Percentiles rank a stretch among this genome's conserved stretches.
Conservation (phyloP, 1,139 yeast species). For the Geotrichum histeridarum region DNA sequence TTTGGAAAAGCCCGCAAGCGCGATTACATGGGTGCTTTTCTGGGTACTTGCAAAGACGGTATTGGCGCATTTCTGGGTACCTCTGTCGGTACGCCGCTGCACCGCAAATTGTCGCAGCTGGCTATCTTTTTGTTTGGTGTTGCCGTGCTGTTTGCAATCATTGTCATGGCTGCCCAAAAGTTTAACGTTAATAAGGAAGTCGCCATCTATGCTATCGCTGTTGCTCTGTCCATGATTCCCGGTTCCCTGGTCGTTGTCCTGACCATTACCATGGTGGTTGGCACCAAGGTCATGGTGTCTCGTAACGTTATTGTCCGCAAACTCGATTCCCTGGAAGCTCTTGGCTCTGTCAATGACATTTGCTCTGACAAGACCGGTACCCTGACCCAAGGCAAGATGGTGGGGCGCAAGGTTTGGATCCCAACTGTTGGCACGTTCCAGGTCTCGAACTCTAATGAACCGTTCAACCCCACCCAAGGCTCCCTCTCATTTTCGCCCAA, state of each 20-base stretch:
- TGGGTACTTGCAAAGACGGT: constrained; percentile 47
- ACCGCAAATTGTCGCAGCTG: constrained; percentile 59
- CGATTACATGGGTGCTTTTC: constrained; percentile 49
- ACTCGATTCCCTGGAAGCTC: constrained; percentile 61
- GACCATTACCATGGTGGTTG: constrained; percentile 82
- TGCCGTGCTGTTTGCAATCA: constrained; percentile 71
- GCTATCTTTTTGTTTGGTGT: constrained; percentile 64
- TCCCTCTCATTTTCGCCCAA: constrained; percentile 40
- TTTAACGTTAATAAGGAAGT: constrained; percentile 63
- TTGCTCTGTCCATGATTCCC: constrained; percentile 79
- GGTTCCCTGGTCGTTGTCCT: constrained; percentile 75
- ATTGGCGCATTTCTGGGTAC: constrained; percentile 69
- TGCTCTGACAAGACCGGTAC: constrained; percentile 86
- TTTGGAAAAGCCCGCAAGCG: constrained; percentile 39
- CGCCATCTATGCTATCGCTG: constrained; percentile 78
- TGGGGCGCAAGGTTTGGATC: constrained; percentile 66
- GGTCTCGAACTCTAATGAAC: constrained; percentile 58
- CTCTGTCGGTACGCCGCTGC: constrained; percentile 72
- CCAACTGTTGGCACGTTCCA: constrained; percentile 68
- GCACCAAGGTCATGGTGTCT: constrained; percentile 71
- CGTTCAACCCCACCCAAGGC: constrained; percentile 71
- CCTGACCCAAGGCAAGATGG: constrained; percentile 74
- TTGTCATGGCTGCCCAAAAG: constrained; percentile 74
- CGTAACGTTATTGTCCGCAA: constrained; percentile 72
- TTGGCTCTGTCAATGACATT: constrained; percentile 75